Evolutionary conservation across 257 asterid species (phyloP).

Genomic region (Ehretia macrophylla): DNA sequence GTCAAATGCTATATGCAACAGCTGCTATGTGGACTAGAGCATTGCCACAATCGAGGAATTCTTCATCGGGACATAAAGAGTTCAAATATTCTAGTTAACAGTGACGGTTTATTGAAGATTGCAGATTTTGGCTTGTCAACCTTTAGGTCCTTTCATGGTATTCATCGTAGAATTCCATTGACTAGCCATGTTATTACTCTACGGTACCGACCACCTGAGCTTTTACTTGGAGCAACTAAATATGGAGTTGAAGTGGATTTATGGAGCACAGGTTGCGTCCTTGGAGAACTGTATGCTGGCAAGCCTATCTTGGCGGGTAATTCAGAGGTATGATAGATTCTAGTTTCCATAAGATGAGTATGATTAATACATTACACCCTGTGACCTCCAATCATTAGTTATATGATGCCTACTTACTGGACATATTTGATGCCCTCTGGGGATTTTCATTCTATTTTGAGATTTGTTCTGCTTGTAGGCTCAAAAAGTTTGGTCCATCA

Average conservation of each 20-base stretch:
- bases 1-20: constrained; percentile 52
- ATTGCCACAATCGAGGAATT: constrained; percentile 49
- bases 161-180: constrained; percentile 27
- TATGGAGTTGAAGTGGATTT: constrained; percentile 56
- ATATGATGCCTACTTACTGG: too few species aligned
- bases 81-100: constrained; percentile 43
- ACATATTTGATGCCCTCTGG: too few species aligned
- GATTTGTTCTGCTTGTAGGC: too few species aligned
- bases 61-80: constrained; percentile 62
- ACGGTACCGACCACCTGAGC: constrained; percentile 70
- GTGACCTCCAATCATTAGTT: too few species aligned
- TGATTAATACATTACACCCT: too few species aligned
- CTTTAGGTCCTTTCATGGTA: constrained; percentile 29
- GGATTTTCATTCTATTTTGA: too few species aligned
- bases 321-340: constrained; percentile 40
- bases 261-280: constrained; percentile 67
- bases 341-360: too few species aligned
- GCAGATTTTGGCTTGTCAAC: constrained; percentile 63
- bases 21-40: constrained; percentile 51
- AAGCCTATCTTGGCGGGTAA: constrained; percentile 61
- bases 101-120: constrained; percentile 47
- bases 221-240: constrained; percentile 51
- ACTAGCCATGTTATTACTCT: constrained; percentile 59
- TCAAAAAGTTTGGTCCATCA: too few species aligned
- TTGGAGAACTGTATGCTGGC: constrained; percentile 57